These are phyloP conservation scores for Pyrenula aspistea DNA, from an alignment of 495 filamentous ascomycete species.

Conservation along the genomic window DNA sequence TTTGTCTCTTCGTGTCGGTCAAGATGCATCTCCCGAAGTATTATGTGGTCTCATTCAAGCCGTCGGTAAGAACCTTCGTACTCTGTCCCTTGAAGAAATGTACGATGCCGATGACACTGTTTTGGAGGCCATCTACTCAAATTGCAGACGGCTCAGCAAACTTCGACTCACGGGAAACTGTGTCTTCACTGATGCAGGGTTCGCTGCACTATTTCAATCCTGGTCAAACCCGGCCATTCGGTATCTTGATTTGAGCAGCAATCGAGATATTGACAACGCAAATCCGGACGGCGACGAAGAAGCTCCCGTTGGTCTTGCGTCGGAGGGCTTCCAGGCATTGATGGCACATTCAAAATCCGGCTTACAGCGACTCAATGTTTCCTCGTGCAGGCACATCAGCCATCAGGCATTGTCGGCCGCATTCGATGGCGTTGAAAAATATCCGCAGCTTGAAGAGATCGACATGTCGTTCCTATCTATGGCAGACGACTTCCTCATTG, in stretches of 20 bases:
- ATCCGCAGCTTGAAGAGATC: constrained; percentile 53
- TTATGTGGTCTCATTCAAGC: constrained; percentile 46
- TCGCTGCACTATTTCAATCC: constrained; percentile 52
- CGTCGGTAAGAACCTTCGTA: constrained; percentile 50
- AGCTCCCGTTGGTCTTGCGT: constrained; percentile 52
- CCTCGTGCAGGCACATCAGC: constrained; percentile 69
- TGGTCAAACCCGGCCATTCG: constrained; percentile 63
- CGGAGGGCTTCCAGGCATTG: constrained; percentile 58
- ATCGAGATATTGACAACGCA: constrained; percentile 58
- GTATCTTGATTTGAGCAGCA: constrained; percentile 60
- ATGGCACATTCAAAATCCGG: constrained; percentile 69
- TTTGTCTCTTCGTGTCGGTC: constrained; percentile 53
- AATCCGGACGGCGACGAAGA: constrained; percentile 47
- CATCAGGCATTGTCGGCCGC: constrained; percentile 53
- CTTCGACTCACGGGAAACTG: constrained; percentile 68
- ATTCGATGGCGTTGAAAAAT: constrained; percentile 46
- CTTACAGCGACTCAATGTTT: constrained; percentile 54
- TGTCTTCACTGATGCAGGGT: constrained; percentile 58
- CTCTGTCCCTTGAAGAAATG: constrained; percentile 59
- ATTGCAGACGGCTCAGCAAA: constrained; percentile 57
- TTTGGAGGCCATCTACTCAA: constrained; percentile 50
- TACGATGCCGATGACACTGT: constrained; percentile 44
- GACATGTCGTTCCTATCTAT: constrained; percentile 68
- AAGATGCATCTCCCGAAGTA: constrained; percentile 37
- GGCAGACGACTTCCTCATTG: constrained; percentile 63